Base-by-base conservation (phyloP, 179 eudicot genomes). In the Silene noctiflora region DNA sequence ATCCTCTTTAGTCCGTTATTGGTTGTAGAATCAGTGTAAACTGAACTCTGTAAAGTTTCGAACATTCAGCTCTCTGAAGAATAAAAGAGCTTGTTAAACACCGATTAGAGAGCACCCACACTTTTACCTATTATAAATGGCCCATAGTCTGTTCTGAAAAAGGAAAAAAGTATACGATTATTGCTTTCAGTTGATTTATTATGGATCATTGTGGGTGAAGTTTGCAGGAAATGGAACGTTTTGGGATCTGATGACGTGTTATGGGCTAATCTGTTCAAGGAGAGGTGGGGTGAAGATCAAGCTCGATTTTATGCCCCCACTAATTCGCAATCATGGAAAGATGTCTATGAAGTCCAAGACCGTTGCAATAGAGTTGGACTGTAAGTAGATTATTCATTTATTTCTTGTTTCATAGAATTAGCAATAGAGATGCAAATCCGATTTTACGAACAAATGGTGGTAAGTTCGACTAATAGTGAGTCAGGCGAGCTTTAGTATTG, bases 341-440 rank as follows among this genome's bases (percentile, higher is more conserved):
- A 85, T 55, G 88, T 89, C 2, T 94, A 84, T 69, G 83, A 81
- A 75, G 92, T 89, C 61, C 98, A 92, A 86, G 92, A 94, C 81
- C 96, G 98, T 5, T 87, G 97, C 80, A 93, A 90, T 82, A 93
- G 97, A 59, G 82, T 86, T 17, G 98, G 98, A 84, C 72, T 90
- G 98, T 93, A 84, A 93, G 96, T 83, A 62, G 9, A 69, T 29
- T 3, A 17, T 51, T 4, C 1, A 48, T 70, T 8, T 51, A 1
- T 25, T 70, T 25, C 60, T 13, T 0, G 61, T 70, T 70, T 51
- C 73, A 46, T 48, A 8, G 17, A 68, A 66, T n/a, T 39, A 68
- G 71, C 27, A 9, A 68, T n/a, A 31, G 22, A 31, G 11, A 33
- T 33, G 69, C 66, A 7, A 22, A 24, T 10, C 35, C 25, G 29